A percentile compares a stretch with the other conserved stretches of the same genome.
Evolutionary conservation across 345 rosid species (phyloP).

Genomic region (Mallotus nudiflorus): DNA sequence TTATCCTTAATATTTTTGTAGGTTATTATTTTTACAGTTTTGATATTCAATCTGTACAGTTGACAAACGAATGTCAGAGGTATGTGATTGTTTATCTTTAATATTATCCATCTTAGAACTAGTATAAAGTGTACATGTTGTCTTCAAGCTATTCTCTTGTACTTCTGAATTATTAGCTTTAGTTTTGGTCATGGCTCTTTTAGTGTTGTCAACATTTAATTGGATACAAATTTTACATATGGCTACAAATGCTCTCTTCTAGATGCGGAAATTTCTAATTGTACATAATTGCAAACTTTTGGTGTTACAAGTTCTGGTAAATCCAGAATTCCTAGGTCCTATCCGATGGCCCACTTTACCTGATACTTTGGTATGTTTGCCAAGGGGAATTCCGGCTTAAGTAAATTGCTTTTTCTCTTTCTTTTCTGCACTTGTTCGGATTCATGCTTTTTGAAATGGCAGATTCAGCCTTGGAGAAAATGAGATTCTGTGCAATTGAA

Average conservation of each 20-base stretch:
- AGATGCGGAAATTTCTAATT: too few species aligned
- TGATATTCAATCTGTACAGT: neutral
- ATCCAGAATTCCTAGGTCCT: neutral
- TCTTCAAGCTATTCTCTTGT: neutral
- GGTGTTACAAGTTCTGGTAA: neutral
- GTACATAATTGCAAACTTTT: neutral
- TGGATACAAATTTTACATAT: too few species aligned
- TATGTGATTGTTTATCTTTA: conserved; percentile 2
- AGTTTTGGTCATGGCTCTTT: neutral
- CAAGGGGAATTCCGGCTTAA: neutral
- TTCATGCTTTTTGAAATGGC: neutral
- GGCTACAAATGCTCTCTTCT: too few species aligned
- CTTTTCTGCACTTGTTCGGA: neutral
- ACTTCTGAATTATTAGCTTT: too few species aligned
- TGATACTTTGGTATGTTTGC: neutral
- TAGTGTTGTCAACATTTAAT: neutral
- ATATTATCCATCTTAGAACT: neutral
- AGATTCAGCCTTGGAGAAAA: neutral
- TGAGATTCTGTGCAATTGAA: neutral
- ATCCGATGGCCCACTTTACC: too few species aligned
- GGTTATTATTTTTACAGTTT: conserved; percentile 17
- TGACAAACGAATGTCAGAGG: neutral
- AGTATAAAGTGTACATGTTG: neutral
- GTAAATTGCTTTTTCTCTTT: neutral
- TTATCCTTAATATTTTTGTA: conserved; percentile 10